Percentiles rank a stretch among this genome's conserved stretches.
phyloP scores from a whole-genome alignment of 257 asterid genomes.

The Knoxia roxburghii region DNA sequence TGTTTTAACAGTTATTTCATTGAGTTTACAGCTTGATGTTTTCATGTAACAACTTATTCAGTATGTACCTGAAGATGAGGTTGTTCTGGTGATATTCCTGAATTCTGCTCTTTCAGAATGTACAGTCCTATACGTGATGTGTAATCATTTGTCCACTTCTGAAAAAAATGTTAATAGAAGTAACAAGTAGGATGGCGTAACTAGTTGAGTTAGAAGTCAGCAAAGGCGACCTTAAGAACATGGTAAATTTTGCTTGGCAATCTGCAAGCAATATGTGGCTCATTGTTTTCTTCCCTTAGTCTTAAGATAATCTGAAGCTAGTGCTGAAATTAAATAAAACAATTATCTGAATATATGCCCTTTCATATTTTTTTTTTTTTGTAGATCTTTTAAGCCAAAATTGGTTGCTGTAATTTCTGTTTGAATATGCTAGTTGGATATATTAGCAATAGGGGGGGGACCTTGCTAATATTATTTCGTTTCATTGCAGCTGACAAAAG shows the following conservation, averaged over 20 bases:
- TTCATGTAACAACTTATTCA: not conserved
- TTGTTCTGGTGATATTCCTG: not conserved
- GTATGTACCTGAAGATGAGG: not conserved
- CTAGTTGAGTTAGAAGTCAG: not conserved
- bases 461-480: not conserved
- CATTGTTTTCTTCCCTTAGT: not conserved
- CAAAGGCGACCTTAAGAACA: too few species aligned
- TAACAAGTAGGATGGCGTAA: not conserved
- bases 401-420: not conserved
- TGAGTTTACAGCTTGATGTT: not conserved
- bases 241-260: not conserved
- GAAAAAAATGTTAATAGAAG: not conserved
- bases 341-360: not conserved
- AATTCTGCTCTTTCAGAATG: not conserved
- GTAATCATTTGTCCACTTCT: too few species aligned
- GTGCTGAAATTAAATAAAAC: not conserved
- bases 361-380: not conserved
- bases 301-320: not conserved
- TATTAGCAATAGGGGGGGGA: not conserved
- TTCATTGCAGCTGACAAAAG: constrained; percentile 73
- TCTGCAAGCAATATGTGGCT: not conserved
- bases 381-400: not conserved
- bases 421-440: not conserved
- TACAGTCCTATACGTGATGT: too few species aligned
- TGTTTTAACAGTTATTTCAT: too few species aligned